These are phyloP conservation scores for Mycogone perniciosa DNA, from an alignment of 2,329 filamentous ascomycete species.

Conservation along the genomic window DNA sequence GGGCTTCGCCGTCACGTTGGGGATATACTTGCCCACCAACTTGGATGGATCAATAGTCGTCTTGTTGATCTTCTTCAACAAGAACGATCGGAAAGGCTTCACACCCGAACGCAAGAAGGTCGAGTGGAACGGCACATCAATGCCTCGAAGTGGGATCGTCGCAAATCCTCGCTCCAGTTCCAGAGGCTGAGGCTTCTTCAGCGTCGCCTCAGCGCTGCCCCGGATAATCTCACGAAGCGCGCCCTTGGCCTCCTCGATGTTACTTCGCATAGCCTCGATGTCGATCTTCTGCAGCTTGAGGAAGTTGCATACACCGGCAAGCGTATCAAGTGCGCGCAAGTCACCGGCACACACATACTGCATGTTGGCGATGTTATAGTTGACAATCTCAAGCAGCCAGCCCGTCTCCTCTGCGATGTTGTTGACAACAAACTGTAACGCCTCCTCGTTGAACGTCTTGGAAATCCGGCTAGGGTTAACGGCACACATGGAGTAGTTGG, in stretches of 20 bases:
- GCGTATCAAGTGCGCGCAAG: slow-evolving; percentile 62
- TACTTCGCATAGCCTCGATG: slow-evolving; percentile 86
- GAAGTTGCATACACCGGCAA: slow-evolving; percentile 83
- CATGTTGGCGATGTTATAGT: slow-evolving; percentile 79
- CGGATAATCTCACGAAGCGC: slow-evolving; percentile 88
- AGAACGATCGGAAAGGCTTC: slow-evolving; percentile 96
- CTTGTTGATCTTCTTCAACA: slow-evolving; percentile 99
- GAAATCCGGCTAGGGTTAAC: slow-evolving; percentile 98
- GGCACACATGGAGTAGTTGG: slow-evolving; percentile 98
- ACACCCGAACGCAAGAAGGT: slow-evolving; percentile 97
- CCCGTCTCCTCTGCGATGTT: slow-evolving; percentile 89
- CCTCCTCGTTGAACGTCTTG: slow-evolving; percentile 97
- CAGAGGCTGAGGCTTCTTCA: slow-evolving; percentile 80
- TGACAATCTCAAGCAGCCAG: slow-evolving; percentile 98
- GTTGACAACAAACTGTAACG: slow-evolving; percentile 92
- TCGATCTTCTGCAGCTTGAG: slow-evolving; percentile 96
- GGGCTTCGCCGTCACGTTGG: slow-evolving; percentile 93
- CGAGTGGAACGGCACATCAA: slow-evolving; percentile 98
- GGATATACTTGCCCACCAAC: slow-evolving; percentile 96
- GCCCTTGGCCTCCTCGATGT: slow-evolving; percentile 83
- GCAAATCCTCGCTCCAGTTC: slow-evolving; percentile 92
- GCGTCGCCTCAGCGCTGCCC: slow-evolving; percentile 78
- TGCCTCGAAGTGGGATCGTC: slow-evolving; percentile 92
- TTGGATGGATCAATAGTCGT: slow-evolving; percentile 96
- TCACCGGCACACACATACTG: slow-evolving; percentile 69